These are phyloP conservation scores for Cutaneotrichosporon cutaneum DNA, from an alignment of 1,284 basidiomycete genomes.

Conservation along the genomic window DNA sequence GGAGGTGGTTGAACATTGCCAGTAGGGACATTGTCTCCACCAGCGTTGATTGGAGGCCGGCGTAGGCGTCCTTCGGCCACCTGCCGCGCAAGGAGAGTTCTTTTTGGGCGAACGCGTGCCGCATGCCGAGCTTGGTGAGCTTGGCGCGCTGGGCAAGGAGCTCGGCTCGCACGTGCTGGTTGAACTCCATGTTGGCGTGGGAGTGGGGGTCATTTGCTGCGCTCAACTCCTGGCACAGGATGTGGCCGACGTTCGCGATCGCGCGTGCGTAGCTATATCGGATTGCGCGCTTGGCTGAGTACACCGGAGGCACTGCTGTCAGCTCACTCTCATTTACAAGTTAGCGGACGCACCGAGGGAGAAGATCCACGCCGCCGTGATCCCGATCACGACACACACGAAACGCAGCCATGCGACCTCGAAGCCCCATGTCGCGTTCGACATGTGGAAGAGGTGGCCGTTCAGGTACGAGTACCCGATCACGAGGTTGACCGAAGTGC, in stretches of 20 bases:
- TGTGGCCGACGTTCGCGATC: conserved; percentile 50
- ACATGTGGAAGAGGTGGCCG: conserved; percentile 42
- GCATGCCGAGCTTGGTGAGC: conserved; percentile 40
- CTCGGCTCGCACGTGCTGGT: conserved; percentile 33
- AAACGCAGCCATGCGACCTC: conserved; percentile 56
- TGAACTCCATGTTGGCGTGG: conserved; percentile 27
- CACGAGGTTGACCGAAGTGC: conserved; percentile 68
- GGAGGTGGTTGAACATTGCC: conserved; percentile 50
- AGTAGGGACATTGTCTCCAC: conserved; percentile 48
- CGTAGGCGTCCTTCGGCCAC: conserved; percentile 51
- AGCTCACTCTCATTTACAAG: conserved; percentile 6
- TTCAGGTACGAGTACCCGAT: conserved; percentile 61
- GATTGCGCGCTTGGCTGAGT: conserved; percentile 50
- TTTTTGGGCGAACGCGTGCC: conserved; percentile 49
- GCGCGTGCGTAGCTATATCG: conserved; percentile 51
- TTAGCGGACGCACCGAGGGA: conserved; percentile 34
- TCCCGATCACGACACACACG: conserved; percentile 48
- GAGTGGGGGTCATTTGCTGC: conserved; percentile 47
- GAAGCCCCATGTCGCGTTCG: conserved; percentile 52
- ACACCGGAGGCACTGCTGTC: conserved; percentile 52
- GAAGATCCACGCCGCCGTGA: conserved; percentile 48
- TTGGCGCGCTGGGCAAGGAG: conserved; percentile 44
- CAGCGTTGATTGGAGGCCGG: conserved; percentile 44
- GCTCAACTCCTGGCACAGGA: conserved; percentile 53
- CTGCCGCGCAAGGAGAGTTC: conserved; percentile 49